phyloP scores from a whole-genome alignment of 2,329 filamentous ascomycete species.

The Fusarium caatingaense region DNA sequence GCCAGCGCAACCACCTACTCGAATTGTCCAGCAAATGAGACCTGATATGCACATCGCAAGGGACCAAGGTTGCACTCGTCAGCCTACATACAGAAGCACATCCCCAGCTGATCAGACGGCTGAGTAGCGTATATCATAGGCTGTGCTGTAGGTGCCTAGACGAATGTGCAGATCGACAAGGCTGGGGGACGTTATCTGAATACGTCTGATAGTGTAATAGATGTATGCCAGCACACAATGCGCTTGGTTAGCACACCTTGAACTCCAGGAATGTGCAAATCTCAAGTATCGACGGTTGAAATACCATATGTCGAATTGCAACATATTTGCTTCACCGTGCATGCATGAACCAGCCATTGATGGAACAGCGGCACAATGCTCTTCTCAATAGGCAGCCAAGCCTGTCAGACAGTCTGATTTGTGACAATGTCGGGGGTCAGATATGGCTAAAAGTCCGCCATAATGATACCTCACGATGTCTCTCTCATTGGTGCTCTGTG shows the following conservation, averaged over 20 bases:
- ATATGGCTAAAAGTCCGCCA: slow-evolving; percentile 24
- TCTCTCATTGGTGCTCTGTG: slow-evolving; percentile 17
- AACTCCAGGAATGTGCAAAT: slow-evolving; percentile 26
- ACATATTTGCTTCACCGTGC: background rate
- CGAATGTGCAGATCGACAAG: slow-evolving; percentile 35
- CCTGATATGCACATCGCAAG: background rate
- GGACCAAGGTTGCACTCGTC: slow-evolving; percentile 35
- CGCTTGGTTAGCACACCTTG: background rate
- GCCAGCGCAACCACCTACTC: slow-evolving; percentile 32
- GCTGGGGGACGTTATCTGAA: slow-evolving; percentile 27
- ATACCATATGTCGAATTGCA: slow-evolving; percentile 13
- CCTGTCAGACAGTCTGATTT: slow-evolving; percentile 24
- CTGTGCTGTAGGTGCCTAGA: slow-evolving; percentile 33
- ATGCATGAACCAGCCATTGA: slow-evolving; percentile 16
- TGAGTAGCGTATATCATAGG: slow-evolving; percentile 17
- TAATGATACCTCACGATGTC: slow-evolving; percentile 4
- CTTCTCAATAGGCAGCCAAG: slow-evolving; percentile 5
- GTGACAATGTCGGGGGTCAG: slow-evolving; percentile 14
- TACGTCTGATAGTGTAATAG: slow-evolving; percentile 19
- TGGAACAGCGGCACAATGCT: background rate
- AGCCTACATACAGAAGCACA: slow-evolving; percentile 36
- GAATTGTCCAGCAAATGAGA: slow-evolving; percentile 21
- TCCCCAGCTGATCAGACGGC: slow-evolving; percentile 36
- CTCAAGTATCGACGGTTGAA: slow-evolving; percentile 5
- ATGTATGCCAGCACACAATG: slow-evolving; percentile 21